Conservation (phyloP, 1,284 basidiomycete species). For the Cutaneotrichosporon sp. region DNA sequence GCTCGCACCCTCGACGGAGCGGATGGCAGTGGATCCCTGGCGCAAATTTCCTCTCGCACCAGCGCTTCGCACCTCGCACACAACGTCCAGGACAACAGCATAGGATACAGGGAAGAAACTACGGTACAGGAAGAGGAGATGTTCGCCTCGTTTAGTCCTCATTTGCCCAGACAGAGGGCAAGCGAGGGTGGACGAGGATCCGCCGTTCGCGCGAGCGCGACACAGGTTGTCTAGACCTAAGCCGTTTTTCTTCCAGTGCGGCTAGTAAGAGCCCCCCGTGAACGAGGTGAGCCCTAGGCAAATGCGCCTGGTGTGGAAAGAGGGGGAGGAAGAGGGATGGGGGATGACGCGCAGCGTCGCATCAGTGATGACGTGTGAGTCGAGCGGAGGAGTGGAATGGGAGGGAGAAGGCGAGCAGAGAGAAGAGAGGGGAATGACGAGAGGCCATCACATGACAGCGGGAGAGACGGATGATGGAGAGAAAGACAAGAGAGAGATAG, state of each 20-base stretch:
- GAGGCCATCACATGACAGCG: not conserved
- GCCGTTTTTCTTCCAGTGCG: conserved; percentile 26
- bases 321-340: not conserved
- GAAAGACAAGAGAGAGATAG: not conserved
- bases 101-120: not conserved
- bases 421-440: not conserved
- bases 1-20: too few relatives aligned
- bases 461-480: not conserved
- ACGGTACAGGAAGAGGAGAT: not conserved
- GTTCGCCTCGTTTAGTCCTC: conserved; percentile 29
- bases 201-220: conserved; percentile 20
- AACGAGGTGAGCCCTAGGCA: conserved; percentile 28
- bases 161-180: conserved; percentile 10
- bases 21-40: too few relatives aligned
- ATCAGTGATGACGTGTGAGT: conserved; percentile 2
- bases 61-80: not conserved
- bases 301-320: conserved; percentile 22
- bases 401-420: not conserved
- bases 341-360: not conserved
- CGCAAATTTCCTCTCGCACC: too few relatives aligned
- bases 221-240: conserved; percentile 33
- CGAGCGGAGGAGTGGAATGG: not conserved
- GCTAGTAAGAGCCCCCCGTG: conserved; percentile 27
- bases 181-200: conserved; percentile 26
- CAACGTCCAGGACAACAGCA: not conserved